Percentiles rank a stretch among this genome's conserved stretches.
Conservation (phyloP, 2,329 filamentous ascomycete species). For the Dryadomyces sulphureus region DNA sequence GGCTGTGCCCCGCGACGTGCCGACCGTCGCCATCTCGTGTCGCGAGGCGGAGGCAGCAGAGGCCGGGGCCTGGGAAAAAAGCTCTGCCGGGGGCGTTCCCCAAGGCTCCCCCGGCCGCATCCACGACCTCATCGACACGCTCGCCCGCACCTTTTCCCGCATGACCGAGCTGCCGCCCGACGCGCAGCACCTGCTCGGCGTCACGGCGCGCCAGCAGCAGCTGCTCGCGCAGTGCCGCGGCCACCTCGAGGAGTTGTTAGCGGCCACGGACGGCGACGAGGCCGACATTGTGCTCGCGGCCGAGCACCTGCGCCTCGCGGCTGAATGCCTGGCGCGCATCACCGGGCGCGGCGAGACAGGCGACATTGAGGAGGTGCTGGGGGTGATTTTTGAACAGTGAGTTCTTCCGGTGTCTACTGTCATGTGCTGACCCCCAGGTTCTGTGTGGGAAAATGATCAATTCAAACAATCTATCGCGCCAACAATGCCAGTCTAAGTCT, state of each 20-base stretch:
- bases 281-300: slow-evolving; percentile 81
- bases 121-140: slow-evolving; percentile 52
- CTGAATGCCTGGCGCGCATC: slow-evolving; percentile 67
- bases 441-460: slow-evolving; percentile 22
- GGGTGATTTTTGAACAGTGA: slow-evolving; percentile 96
- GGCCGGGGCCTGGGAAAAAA: not conserved
- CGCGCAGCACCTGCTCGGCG: slow-evolving; percentile 73
- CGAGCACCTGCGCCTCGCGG: slow-evolving; percentile 72
- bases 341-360: slow-evolving; percentile 74
- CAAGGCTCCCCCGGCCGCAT: slow-evolving; percentile 54
- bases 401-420: slow-evolving; percentile 17
- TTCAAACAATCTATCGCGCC: too few species aligned
- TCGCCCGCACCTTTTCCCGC: slow-evolving; percentile 51
- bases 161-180: slow-evolving; percentile 60
- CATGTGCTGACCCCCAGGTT: slow-evolving; percentile 19
- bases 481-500: too few species aligned
- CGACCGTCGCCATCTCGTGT: slow-evolving; percentile 5
- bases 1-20: slow-evolving; percentile 5
- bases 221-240: slow-evolving; percentile 59
- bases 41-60: slow-evolving; percentile 1
- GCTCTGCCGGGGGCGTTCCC: too few species aligned
- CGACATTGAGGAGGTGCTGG: slow-evolving; percentile 89
- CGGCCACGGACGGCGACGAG: slow-evolving; percentile 15
- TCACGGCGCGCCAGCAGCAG: slow-evolving; percentile 77
- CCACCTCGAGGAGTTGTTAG: slow-evolving; percentile 61